A percentile compares a stretch with the other conserved stretches of the same genome.
These are phyloP conservation scores for Torrubiella hemipterigena DNA, from an alignment of 2,329 filamentous ascomycete species.

Conservation along the genomic window DNA sequence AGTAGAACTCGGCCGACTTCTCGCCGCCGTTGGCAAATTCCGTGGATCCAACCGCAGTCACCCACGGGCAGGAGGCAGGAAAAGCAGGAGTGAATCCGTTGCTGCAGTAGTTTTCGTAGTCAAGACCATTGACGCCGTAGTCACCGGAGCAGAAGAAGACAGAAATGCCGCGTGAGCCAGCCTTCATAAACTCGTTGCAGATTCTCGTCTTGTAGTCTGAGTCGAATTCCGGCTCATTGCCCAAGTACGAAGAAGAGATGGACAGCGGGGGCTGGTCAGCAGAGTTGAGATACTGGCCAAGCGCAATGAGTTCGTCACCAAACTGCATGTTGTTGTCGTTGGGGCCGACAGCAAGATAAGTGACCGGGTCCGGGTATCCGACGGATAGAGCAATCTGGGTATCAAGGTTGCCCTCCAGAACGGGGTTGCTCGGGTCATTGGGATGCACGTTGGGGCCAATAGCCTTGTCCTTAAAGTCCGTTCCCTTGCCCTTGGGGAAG, in stretches of 20 bases:
- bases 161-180: background rate
- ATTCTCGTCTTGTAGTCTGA: background rate
- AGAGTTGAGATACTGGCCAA: background rate
- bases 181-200: background rate
- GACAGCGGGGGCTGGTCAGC: background rate
- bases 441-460: slow-evolving; percentile 2
- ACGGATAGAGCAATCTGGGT: slow-evolving; percentile 6
- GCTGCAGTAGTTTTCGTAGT: background rate
- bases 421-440: slow-evolving; percentile 3
- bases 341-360: slow-evolving; percentile 4
- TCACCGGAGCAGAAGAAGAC: background rate
- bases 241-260: background rate
- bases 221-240: background rate
- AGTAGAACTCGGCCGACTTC: background rate
- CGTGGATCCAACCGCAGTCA: slow-evolving; percentile 41
- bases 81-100: slow-evolving; percentile 7
- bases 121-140: background rate
- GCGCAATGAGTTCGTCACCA: background rate
- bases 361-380: slow-evolving; percentile 6
- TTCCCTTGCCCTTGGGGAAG: slow-evolving; percentile 1
- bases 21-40: background rate
- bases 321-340: slow-evolving; percentile 2
- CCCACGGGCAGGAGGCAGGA: slow-evolving; percentile 28
- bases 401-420: slow-evolving; percentile 7
- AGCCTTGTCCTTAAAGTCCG: slow-evolving; percentile 3